Evolutionary conservation across 1,139 yeast genomes (phyloP).

Genomic region (Debaryomycetaceae sp.): DNA sequence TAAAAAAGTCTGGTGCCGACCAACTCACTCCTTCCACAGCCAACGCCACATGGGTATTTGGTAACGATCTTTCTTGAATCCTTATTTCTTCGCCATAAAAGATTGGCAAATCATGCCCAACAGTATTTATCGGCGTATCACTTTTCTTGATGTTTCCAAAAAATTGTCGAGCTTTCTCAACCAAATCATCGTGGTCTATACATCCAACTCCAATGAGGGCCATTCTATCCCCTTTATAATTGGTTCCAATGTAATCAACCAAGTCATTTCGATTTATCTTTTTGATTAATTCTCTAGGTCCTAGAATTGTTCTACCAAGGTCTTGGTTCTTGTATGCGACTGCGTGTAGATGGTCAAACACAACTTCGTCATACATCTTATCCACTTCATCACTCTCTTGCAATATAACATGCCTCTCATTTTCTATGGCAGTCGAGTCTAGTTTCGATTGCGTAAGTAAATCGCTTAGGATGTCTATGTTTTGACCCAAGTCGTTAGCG

Average conservation of each 20-base stretch:
- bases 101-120: slow-evolving; percentile 75
- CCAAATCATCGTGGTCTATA: slow-evolving; percentile 82
- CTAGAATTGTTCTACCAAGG: slow-evolving; percentile 93
- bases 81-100: slow-evolving; percentile 86
- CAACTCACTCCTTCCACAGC: slow-evolving; percentile 98
- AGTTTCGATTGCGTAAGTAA: slow-evolving; percentile 82
- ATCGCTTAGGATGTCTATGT: slow-evolving; percentile 86
- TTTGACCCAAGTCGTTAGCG: slow-evolving; percentile 73
- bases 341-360: slow-evolving; percentile 93
- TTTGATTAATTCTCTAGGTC: slow-evolving; percentile 86
- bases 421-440: slow-evolving; percentile 82
- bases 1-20: slow-evolving; percentile 94
- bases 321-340: slow-evolving; percentile 90
- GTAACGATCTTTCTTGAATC: slow-evolving; percentile 76
- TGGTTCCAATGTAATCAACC: slow-evolving; percentile 72
- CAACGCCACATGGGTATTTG: slow-evolving; percentile 86
- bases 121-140: slow-evolving; percentile 61
- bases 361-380: slow-evolving; percentile 97
- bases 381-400: slow-evolving; percentile 98
- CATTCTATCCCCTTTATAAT: slow-evolving; percentile 96
- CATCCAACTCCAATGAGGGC: slow-evolving; percentile 95
- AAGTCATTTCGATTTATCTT: slow-evolving; percentile 76
- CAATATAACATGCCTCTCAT: slow-evolving; percentile 92
- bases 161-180: slow-evolving; percentile 66
- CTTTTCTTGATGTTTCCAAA: slow-evolving; percentile 77